Evolutionary conservation across 371 early-diverging fungal genomes (phyloP), one percentile per base, ranked within the genome.

Genomic region (Mucor circinelloides): DNA sequence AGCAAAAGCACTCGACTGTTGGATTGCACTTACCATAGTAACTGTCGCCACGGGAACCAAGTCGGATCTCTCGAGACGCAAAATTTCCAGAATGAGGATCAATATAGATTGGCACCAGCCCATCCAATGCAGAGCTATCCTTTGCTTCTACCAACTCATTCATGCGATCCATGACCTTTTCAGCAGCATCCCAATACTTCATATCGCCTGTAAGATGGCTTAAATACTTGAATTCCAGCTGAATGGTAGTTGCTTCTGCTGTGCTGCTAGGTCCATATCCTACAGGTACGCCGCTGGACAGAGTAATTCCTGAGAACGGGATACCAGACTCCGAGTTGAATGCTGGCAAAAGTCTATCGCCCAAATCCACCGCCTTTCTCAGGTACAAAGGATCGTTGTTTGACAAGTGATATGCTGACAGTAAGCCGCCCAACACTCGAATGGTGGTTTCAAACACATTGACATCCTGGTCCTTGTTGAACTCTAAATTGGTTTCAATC

Each of bases 371-470:
- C 0, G 97, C 96, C 71, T 90, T 91, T 21, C 81, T 73, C 56
- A 97, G 72, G 56, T 92, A 88, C 8, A 85, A 30, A 0, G 69
- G 38, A 56, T 95, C 93, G 10, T 87, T 79, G 21, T 85, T 86
- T 0, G 90, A 85, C 28, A 94, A 80, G 63, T 95, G 85, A 68
- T 95, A 91, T 0, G 94, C 93, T 31, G 91, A 88, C 27, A 97
- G 71, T 17, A 97, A 74, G 7, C 96, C 97, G 13, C 99, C 99
- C 12, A 98, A 77, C 0, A 95, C 87, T 1, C 99, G 90, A 60
- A 98, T 98, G 0, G 91, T 95, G 15, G 94, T 94, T 79, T 98
- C 99, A 78, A 98, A 98, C 25, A 97, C 83, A 64, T 90, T 92
- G 17, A 95, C 94, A 15, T 90, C 83, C 10, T 79, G 90, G 54